Evolutionary conservation across 2,329 filamentous ascomycete genomes (phyloP).

Genomic region (Aspergillus sp.): DNA sequence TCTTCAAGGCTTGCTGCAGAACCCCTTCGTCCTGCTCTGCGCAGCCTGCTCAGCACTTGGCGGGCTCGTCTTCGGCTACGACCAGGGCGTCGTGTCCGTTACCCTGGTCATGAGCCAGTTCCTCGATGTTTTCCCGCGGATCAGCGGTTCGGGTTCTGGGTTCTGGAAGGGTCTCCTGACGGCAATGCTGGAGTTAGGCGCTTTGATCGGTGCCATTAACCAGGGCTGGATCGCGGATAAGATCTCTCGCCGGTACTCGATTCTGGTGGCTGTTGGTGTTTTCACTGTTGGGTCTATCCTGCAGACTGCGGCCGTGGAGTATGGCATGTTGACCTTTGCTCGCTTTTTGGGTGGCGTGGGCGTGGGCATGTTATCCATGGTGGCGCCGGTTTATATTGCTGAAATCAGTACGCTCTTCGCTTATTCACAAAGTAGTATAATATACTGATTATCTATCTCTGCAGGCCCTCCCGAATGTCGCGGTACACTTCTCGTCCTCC

Average conservation of each 20-base stretch:
- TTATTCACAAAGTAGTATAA: no score
- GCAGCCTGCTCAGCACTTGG: no score
- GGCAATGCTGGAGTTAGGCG: constrained; percentile 36
- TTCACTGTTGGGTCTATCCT: constrained; percentile 33
- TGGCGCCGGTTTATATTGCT: not conserved
- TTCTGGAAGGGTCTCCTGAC: constrained; percentile 28
- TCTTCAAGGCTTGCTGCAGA: no score
- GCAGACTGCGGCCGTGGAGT: constrained; percentile 15
- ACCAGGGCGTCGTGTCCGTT: no score
- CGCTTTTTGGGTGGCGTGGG: constrained; percentile 30
- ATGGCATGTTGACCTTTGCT: constrained; percentile 15
- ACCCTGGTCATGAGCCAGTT: constrained; percentile 39
- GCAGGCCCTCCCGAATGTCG: not conserved
- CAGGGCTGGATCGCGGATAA: constrained; percentile 31
- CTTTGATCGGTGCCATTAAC: constrained; percentile 32
- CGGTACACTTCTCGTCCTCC: not conserved
- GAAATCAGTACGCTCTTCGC: no score
- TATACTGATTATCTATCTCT: no score
- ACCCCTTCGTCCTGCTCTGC: no score
- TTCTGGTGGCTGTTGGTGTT: constrained; percentile 35
- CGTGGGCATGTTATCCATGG: constrained; percentile 26
- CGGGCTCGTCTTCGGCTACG: no score
- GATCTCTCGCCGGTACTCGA: constrained; percentile 34
- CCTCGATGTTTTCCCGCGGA: constrained; percentile 33
- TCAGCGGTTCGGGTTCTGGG: constrained; percentile 32